Evolutionary conservation across 768 basidiomycete species (phyloP), one percentile per base, ranked within the genome.

Genomic region (Leccinum variicolor): DNA sequence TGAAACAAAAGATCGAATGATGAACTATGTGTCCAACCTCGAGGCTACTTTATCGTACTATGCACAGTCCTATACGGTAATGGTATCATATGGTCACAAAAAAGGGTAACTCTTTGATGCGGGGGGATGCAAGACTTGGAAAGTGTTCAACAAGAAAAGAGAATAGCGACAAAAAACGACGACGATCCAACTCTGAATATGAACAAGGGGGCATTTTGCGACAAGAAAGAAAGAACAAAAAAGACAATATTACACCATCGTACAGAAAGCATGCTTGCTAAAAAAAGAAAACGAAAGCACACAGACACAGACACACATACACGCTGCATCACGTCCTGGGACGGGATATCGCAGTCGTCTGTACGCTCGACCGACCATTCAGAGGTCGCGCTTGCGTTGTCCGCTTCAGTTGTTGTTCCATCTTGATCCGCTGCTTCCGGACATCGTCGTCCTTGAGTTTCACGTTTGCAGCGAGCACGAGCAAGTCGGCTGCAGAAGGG

Each of bases 391-490:
- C 66, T 43, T 77, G 79, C 17, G 76, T 75, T 57, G 86, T 84
- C 41, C 83, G 77, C 65, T 87, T 89, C 31, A 84, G 77, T 59
- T 86, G 84, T n/a, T 82, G 83, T 62, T 89, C 86, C 76, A 91
- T 82, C 67, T 91, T 91, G 31, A 79, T 66, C 3, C 90, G 82
- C 62, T 87, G 87, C 65, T 90, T 92, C 26, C 84, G 81, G 15
- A 92, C 60, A 57, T 92, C 89, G 56, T 91, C 90, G 62, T 92
- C 90, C 66, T 87, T 92, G 58, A 92, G 70, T 68, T 87, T 90
- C 60, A 88, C 74, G 3, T 81, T 77, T n/a, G 81, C 74, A 0
- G 82, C 81, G 8, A 86, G 77, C n/a, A 81, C 71, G 31, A 92
- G 70, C 59, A 92, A 79, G 1, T 79, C 89, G 0, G 86, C 79